phyloP scores from a whole-genome alignment of 306 rosid species.

The Mimosa bimucronata region DNA sequence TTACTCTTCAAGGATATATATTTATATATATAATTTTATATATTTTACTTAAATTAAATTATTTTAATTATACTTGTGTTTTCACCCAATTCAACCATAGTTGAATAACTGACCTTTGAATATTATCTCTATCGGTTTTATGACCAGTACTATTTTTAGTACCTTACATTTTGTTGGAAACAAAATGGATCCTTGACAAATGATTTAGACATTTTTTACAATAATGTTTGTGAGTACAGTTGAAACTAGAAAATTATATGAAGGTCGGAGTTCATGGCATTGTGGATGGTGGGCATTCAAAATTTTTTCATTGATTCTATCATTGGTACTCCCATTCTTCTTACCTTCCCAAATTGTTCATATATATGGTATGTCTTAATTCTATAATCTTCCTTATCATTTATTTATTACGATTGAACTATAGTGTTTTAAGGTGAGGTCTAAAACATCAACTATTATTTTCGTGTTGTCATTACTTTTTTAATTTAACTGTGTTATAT shows the following conservation, averaged over 20 bases:
- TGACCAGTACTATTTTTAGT: too few species aligned
- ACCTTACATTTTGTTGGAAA: too few species aligned
- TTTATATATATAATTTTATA: too few species aligned
- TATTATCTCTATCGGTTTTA: too few species aligned
- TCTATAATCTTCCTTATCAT: not conserved
- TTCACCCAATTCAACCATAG: too few species aligned
- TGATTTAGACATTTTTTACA: constrained; percentile 73
- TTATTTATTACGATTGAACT: too few species aligned
- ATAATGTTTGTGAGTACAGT: constrained; percentile 74
- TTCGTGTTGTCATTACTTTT: not conserved
- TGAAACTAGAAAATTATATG: constrained; percentile 63
- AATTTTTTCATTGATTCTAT: constrained; percentile 54
- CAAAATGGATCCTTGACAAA: constrained; percentile 51
- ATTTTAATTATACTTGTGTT: too few species aligned
- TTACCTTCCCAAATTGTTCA: constrained; percentile 59
- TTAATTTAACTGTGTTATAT: not conserved
- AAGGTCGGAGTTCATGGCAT: constrained; percentile 73
- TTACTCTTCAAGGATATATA: too few species aligned
- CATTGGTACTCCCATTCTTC: constrained; percentile 65
- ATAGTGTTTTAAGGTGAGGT: too few species aligned
- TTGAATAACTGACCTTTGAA: too few species aligned
- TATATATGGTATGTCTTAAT: constrained; percentile 62
- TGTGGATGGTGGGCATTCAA: constrained; percentile 79
- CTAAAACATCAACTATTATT: not conserved
- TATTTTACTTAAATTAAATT: too few species aligned